These are phyloP conservation scores for Butyriboletus loyo DNA, from an alignment of 768 basidiomycete species.

Conservation along the genomic window DNA sequence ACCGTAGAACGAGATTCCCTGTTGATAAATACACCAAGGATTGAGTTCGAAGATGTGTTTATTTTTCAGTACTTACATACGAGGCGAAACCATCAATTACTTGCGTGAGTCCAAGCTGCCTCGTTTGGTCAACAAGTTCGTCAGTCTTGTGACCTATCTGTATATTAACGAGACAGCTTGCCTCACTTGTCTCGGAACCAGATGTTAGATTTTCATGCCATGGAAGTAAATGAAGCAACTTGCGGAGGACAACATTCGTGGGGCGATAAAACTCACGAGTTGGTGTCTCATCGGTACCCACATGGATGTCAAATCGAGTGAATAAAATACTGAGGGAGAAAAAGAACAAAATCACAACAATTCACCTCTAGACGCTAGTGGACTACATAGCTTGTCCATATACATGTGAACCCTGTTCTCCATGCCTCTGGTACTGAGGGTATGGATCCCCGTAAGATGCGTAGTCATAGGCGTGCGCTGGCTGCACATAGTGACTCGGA, in stretches of 20 bases:
- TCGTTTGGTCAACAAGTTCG: not conserved
- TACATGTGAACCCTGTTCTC: constrained; percentile 26
- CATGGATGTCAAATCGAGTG: constrained; percentile 22
- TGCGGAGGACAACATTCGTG: not conserved
- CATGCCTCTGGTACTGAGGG: constrained; percentile 29
- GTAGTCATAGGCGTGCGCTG: constrained; percentile 28
- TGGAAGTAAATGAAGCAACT: not conserved
- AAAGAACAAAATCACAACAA: constrained; percentile 15
- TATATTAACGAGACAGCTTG: not conserved
- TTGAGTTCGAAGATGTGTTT: not conserved
- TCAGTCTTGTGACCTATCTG: not conserved
- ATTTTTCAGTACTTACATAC: constrained; percentile 21
- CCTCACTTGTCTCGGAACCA: not conserved
- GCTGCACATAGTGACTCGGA: constrained; percentile 28
- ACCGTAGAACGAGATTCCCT: constrained; percentile 32
- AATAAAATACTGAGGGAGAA: constrained; percentile 23
- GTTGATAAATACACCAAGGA: not conserved
- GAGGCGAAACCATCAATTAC: constrained; percentile 40
- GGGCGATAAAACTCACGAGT: not conserved
- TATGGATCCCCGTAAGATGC: constrained; percentile 27
- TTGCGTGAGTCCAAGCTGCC: constrained; percentile 24
- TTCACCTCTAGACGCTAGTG: constrained; percentile 12
- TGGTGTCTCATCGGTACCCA: not conserved
- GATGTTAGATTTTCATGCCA: not conserved
- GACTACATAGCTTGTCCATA: constrained; percentile 34